A percentile compares a stretch with the other conserved stretches of the same genome.
Evolutionary conservation across 1,284 basidiomycete genomes (phyloP).

Genomic region (Volvariella volvacea): DNA sequence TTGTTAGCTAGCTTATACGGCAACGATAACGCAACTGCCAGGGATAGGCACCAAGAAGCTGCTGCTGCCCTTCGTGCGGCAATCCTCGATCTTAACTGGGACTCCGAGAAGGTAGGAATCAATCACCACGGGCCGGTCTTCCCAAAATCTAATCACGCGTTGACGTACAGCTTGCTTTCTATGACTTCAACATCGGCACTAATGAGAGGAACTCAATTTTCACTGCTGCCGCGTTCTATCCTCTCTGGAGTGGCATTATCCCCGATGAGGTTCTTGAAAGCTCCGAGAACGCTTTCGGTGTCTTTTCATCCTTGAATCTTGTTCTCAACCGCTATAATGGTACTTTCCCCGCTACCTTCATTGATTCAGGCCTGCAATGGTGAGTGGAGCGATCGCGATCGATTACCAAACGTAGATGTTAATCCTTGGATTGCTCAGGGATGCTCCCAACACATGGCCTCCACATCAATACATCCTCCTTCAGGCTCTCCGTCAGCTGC

Average conservation of each 20-base stretch:
- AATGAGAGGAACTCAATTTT: slow-evolving; percentile 60
- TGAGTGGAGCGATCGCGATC: slow-evolving; percentile 19
- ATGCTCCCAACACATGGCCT: slow-evolving; percentile 76
- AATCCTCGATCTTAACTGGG: slow-evolving; percentile 86
- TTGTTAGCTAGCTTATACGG: slow-evolving; percentile 64
- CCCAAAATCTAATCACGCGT: background rate
- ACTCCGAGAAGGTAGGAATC: slow-evolving; percentile 44
- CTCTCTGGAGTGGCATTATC: slow-evolving; percentile 82
- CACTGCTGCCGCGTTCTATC: slow-evolving; percentile 74
- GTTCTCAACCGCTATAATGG: slow-evolving; percentile 83
- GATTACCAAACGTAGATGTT: background rate
- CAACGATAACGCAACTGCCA: slow-evolving; percentile 34
- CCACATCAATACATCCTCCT: slow-evolving; percentile 83
- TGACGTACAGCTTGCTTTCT: slow-evolving; percentile 64
- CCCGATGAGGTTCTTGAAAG: slow-evolving; percentile 62
- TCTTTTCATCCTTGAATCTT: slow-evolving; percentile 70
- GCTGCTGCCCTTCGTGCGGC: slow-evolving; percentile 59
- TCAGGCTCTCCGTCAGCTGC: slow-evolving; percentile 69
- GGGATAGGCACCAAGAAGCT: slow-evolving; percentile 47
- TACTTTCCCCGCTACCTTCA: slow-evolving; percentile 67
- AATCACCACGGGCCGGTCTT: background rate
- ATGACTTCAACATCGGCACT: slow-evolving; percentile 76
- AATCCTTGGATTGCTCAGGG: slow-evolving; percentile 41
- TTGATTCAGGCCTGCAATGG: slow-evolving; percentile 82
- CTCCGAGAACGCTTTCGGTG: slow-evolving; percentile 57